Base-by-base conservation (phyloP, 2,329 filamentous ascomycete species). In the Fusarium sp. region DNA sequence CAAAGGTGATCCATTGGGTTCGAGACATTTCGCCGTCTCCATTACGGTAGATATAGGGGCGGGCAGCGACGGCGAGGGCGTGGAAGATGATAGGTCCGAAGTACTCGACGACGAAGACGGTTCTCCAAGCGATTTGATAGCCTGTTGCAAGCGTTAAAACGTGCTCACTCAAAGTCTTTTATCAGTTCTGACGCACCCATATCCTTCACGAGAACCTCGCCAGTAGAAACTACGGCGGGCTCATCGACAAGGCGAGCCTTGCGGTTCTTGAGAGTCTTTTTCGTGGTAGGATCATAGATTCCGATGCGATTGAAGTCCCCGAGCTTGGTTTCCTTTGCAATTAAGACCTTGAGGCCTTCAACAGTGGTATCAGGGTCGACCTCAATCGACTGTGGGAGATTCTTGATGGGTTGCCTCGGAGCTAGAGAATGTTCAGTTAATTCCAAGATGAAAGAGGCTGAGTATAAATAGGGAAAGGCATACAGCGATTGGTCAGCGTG, bases 41-140 rank as follows among this genome's bases (percentile, higher is more conserved):
- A 72, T 79, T 79, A 66, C 83, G 82, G 79, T 87, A 84, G 68
- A 85, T 85, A 80, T 92, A 90, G 29, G 92, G 90, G 53, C 94
- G 93, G 61, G 93, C 85, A 75, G 88, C 91, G 81, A 94, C 85
- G 80, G 92, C 86, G 76, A 93, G 85, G 47, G 90, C 89, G 84
- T 98, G 95, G 84, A 98, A 93, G 78, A 98, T 83, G 77, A 98
- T 88, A 10, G 96, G 96, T 7, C 96, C 96, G 73, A 96, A 84
- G 83, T 99, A 99, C 84, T 99, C 96, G 85, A 98, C 91, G 71
- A 98, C 85, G 86, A 95, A 99, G 81, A 98, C 95, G 68, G 94
- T 96, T 72, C 91, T 91, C 96, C 96, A 99, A 70, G 90, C 90
- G 62, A 98, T 92, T 82, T 99, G 96, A 53, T 91, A 89, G 20